These are phyloP conservation scores for Aureobasidium sp. DNA, from an alignment of 2,329 filamentous ascomycete genomes.

Conservation along the genomic window DNA sequence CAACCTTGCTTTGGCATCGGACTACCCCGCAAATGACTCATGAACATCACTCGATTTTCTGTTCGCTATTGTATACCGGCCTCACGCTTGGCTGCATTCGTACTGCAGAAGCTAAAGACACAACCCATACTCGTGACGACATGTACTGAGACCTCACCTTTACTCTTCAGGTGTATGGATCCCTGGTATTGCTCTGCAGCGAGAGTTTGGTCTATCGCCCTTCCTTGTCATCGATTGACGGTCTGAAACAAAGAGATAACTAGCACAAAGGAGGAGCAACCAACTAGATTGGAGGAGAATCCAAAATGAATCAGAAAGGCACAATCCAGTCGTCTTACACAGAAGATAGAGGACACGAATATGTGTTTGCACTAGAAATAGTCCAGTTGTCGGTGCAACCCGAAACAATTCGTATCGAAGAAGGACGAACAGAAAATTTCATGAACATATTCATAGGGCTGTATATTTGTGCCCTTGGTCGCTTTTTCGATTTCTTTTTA, in stretches of 20 bases:
- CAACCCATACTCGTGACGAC: neutral
- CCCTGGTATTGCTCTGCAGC: neutral
- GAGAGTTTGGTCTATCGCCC: neutral
- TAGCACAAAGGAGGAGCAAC: neutral
- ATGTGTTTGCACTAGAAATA: neutral
- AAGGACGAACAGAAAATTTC: neutral
- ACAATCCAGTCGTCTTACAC: no score
- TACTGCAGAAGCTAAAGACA: neutral
- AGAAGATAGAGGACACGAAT: no score
- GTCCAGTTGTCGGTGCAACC: neutral
- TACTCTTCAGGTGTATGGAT: neutral
- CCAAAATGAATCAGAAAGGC: no score
- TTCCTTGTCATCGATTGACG: no score
- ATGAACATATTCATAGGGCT: neutral
- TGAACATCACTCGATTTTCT: neutral
- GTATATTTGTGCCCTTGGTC: neutral
- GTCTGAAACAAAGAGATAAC: neutral
- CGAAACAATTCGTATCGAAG: neutral
- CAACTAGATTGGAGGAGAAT: no score
- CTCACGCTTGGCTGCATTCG: neutral
- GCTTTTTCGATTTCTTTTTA: neutral
- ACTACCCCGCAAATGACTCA: neutral
- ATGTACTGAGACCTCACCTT: neutral
- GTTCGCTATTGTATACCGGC: neutral
- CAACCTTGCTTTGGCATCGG: neutral